Conservation (phyloP, 345 rosid genomes). For the Conringia planisiliqua region DNA sequence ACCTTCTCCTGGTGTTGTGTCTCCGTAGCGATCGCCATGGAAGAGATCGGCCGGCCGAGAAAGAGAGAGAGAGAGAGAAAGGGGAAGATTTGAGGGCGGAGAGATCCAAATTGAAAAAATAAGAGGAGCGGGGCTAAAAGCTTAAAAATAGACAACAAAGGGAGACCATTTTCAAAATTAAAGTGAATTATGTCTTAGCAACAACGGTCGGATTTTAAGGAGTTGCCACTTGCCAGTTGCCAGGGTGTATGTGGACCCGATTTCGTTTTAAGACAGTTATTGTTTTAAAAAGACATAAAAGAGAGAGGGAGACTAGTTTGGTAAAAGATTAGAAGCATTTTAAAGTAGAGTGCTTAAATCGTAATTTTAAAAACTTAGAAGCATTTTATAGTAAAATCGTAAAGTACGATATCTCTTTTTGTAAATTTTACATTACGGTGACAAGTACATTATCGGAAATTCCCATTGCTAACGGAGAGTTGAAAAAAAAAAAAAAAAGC, state of each 20-base stretch:
- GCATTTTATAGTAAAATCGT: not conserved
- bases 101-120: not conserved
- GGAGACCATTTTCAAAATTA: not conserved
- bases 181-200: not conserved
- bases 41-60: not conserved
- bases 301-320: too few relatives aligned
- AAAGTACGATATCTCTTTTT: not conserved
- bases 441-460: not conserved
- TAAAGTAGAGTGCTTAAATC: not conserved
- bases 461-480: not conserved
- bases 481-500: not conserved
- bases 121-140: slow-evolving; percentile 18
- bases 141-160: not conserved
- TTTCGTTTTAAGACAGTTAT: too few relatives aligned
- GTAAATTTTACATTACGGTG: not conserved
- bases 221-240: slow-evolving; percentile 39
- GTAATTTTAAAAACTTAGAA: not conserved
- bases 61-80: slow-evolving; percentile 4
- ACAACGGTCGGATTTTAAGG: slow-evolving; percentile 65
- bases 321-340: too few relatives aligned
- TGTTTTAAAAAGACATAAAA: too few relatives aligned
- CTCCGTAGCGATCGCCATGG: slow-evolving; percentile 78
- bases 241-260: slow-evolving; percentile 14
- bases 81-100: not conserved
- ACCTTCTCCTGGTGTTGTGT: slow-evolving; percentile 64